Evolutionary conservation across 371 early-diverging fungal genomes (phyloP).

Genomic region (Massospora cicadina): DNA sequence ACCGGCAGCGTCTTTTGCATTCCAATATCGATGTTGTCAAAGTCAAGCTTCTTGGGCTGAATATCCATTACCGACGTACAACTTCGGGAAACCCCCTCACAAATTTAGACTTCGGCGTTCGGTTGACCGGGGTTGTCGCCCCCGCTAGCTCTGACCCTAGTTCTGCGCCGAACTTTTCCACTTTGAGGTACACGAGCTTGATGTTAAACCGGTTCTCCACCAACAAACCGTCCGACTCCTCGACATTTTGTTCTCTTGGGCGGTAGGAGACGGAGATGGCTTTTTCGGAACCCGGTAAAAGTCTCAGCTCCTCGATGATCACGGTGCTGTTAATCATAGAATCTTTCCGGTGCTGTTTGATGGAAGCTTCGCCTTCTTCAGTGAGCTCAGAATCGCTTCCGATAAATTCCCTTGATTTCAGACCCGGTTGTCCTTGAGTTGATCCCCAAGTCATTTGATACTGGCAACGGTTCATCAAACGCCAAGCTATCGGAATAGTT

Average conservation of each 20-base stretch:
- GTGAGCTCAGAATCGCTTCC: background rate
- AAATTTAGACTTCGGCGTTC: constrained; percentile 29
- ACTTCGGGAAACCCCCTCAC: constrained; percentile 80
- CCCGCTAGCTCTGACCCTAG: background rate
- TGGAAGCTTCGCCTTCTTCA: constrained; percentile 4
- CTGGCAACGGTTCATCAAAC: background rate
- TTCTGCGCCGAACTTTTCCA: background rate
- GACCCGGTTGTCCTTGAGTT: constrained; percentile 4
- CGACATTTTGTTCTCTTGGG: constrained; percentile 39
- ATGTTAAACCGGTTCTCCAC: constrained; percentile 59
- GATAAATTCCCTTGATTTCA: background rate
- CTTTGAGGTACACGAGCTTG: constrained; percentile 18
- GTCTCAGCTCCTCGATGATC: constrained; percentile 69
- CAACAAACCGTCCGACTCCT: constrained; percentile 50
- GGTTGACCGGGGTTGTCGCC: background rate
- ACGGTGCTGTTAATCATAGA: constrained; percentile 17
- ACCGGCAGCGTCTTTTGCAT: constrained; percentile 73
- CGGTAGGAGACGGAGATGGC: constrained; percentile 63
- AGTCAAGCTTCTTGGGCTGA: constrained; percentile 61
- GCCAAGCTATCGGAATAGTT: background rate
- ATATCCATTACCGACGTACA: constrained; percentile 90
- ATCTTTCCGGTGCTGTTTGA: constrained; percentile 19
- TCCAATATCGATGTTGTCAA: constrained; percentile 91
- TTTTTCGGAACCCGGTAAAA: constrained; percentile 74
- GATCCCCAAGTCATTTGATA: background rate